Evolutionary conservation across 495 filamentous ascomycete genomes (phyloP).

Genomic region (Penicillium roqueforti): DNA sequence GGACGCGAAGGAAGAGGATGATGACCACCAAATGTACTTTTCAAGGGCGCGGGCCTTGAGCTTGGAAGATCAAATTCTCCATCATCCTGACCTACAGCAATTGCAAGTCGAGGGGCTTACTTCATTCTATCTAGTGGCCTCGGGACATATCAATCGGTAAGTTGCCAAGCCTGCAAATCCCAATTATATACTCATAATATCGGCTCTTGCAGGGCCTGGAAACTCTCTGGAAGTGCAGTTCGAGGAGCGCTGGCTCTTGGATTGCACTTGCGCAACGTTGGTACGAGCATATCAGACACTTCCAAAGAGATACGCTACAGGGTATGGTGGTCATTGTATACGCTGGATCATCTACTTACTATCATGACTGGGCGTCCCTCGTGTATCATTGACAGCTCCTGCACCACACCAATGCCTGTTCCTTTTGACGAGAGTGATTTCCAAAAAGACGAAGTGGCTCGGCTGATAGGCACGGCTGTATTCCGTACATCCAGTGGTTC

Average conservation of each 20-base stretch:
- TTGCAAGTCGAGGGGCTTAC: constrained; percentile 55
- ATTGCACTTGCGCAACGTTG: constrained; percentile 55
- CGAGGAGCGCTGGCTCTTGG: constrained; percentile 56
- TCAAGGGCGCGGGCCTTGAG: constrained; percentile 49
- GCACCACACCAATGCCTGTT: constrained; percentile 51
- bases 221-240: constrained; percentile 53
- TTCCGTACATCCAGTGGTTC: constrained; percentile 19
- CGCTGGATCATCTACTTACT: constrained; percentile 53
- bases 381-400: constrained; percentile 50
- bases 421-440: constrained; percentile 50
- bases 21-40: constrained; percentile 54
- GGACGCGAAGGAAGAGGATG: constrained; percentile 42
- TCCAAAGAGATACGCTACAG: constrained; percentile 55
- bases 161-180: constrained; percentile 1
- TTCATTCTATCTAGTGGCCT: constrained; percentile 56
- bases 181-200: constrained; percentile 9
- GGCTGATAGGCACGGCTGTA: constrained; percentile 27
- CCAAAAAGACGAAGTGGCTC: constrained; percentile 33
- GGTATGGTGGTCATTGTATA: constrained; percentile 59
- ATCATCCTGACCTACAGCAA: constrained; percentile 53
- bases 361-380: constrained; percentile 58
- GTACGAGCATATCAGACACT: constrained; percentile 40
- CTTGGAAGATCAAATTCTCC: constrained; percentile 47
- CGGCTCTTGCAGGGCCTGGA: constrained; percentile 52
- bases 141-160: constrained; percentile 58